A percentile compares a stretch with the other conserved stretches of the same genome.
Evolutionary conservation across 768 basidiomycete species (phyloP).

Genomic region (Tulasnella sp.): DNA sequence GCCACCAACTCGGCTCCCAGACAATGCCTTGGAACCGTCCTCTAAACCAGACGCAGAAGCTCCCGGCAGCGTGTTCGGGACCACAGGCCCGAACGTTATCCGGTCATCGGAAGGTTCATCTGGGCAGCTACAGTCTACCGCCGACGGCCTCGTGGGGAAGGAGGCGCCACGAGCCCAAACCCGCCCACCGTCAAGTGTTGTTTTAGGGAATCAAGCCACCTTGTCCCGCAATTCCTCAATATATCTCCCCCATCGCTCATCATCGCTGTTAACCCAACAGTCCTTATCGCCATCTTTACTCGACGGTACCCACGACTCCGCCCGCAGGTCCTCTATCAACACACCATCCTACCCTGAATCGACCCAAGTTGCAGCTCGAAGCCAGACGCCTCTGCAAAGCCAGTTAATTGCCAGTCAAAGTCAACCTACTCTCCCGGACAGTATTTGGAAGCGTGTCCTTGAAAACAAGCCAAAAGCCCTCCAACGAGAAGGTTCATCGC

Average conservation of each 20-base stretch:
- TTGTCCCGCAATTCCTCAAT: not conserved
- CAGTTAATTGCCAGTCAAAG: not conserved
- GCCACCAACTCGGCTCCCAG: not conserved
- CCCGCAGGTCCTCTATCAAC: not conserved
- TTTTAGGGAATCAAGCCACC: not conserved
- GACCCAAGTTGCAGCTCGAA: not conserved
- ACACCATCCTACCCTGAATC: not conserved
- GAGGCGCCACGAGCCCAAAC: too few species aligned
- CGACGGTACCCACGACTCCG: not conserved
- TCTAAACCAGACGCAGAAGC: not conserved
- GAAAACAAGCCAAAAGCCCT: not conserved
- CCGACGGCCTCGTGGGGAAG: not conserved
- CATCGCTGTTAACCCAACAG: not conserved
- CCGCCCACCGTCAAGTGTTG: not conserved
- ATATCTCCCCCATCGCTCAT: not conserved
- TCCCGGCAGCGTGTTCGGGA: not conserved
- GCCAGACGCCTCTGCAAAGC: not conserved
- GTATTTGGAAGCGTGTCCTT: not conserved
- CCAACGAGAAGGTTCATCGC: not conserved
- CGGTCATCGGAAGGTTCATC: too few species aligned
- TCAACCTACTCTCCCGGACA: not conserved
- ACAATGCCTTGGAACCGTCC: too few species aligned
- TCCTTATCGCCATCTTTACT: not conserved
- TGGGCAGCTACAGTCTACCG: not conserved
- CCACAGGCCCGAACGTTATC: too few species aligned